Base-by-base conservation (phyloP, 768 basidiomycete species). In the Leccinum subgranulosum region DNA sequence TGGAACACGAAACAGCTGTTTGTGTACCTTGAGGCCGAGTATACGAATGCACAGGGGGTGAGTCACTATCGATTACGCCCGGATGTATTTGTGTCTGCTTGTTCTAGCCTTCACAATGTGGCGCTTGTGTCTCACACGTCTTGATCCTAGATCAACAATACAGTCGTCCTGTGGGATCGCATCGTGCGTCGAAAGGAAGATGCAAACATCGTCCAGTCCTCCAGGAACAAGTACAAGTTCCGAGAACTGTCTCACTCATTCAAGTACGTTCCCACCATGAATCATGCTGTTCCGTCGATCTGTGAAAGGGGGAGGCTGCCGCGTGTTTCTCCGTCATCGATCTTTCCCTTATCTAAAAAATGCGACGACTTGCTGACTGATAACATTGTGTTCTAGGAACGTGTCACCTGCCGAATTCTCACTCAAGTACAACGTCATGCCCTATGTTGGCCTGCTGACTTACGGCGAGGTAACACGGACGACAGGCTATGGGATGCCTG, bases 1-100 rank as follows among this genome's bases (percentile, higher is more conserved):
- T 96, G 93, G 93, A 96, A 96, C 73, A 95, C 94, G n/a, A 96
- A 96, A 73, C 94, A 96, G 68, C 68, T 96, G 11, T 95, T 96
- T 70, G 71, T 95, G 12, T 94, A 91, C 66, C 81, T 96, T 33
- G 83, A 86, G 64, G 94, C 90, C 0, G 92, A 95, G 70, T 95
- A 94, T 68, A 79, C 79, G 33, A 89, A 86, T 54, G 71, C 79
- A 0, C 75, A 87, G 70, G 85, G 90, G 49, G 93, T 93, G 69
- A 75, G 90, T 72, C 19, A 48, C 51, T 28, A 49, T 57, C 27
- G 12, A 48, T 45, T 17, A 34, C 48, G 29, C 28, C 41, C 48
- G 49, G 51, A 54, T 48, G 28, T 51, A 43, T 56, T 27, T 54
- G 61, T 47, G 5, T 28, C 56, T 34, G 60, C 39, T 19, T 43